These are phyloP conservation scores for Apiotrichum sp. DNA, from an alignment of 1,284 basidiomycete species.

Conservation along the genomic window DNA sequence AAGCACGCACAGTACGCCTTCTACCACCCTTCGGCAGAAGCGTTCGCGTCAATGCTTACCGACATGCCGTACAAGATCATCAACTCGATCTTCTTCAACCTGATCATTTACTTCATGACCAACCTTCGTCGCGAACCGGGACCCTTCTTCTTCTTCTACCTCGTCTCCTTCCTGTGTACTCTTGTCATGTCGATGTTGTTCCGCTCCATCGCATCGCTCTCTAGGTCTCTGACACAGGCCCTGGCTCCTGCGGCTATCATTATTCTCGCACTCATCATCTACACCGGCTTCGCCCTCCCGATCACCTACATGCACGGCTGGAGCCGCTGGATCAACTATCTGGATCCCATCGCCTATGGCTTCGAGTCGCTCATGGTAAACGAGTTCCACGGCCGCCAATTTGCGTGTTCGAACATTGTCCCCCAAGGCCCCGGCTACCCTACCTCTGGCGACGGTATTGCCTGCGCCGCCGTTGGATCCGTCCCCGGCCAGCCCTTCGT, in stretches of 20 bases:
- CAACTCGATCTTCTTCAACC: constrained; percentile 44
- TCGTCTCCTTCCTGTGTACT: constrained; percentile 46
- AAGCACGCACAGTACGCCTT: constrained; percentile 49
- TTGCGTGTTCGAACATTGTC: constrained; percentile 41
- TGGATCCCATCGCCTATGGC: constrained; percentile 48
- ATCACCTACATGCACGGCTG: constrained; percentile 46
- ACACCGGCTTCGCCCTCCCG: constrained; percentile 49
- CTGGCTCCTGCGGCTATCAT: constrained; percentile 49
- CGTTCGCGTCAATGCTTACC: constrained; percentile 48
- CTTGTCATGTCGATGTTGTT: constrained; percentile 51
- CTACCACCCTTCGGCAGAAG: constrained; percentile 49
- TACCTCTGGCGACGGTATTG: constrained; percentile 27
- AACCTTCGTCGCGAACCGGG: constrained; percentile 46
- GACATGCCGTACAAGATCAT: constrained; percentile 51
- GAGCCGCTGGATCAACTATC: constrained; percentile 52
- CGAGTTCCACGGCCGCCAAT: constrained; percentile 48
- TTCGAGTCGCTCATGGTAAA: constrained; percentile 51
- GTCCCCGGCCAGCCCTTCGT: constrained; percentile 44
- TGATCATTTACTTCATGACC: constrained; percentile 49
- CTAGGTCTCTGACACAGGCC: constrained; percentile 43
- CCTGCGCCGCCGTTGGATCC: constrained; percentile 50
- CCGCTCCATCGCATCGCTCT: constrained; percentile 50
- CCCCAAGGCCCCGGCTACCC: constrained; percentile 45
- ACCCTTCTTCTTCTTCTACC: constrained; percentile 44
- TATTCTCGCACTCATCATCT: constrained; percentile 50